Conservation (phyloP, 169 alveolate species). For the Eimeria tenella region DNA sequence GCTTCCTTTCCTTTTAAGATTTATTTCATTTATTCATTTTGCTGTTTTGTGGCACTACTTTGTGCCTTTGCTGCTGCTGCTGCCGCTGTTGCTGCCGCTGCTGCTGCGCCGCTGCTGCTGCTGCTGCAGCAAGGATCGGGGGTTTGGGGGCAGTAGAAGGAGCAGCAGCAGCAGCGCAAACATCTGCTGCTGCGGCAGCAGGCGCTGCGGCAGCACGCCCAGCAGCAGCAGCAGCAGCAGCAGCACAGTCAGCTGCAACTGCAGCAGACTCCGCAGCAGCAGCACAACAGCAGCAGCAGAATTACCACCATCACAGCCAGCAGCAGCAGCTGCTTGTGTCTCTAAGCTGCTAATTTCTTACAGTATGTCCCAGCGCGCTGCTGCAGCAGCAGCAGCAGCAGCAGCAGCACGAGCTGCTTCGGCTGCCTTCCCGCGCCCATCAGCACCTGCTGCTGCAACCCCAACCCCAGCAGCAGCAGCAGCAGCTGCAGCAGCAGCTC, state of each 20-base stretch:
- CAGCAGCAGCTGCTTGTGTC: not conserved
- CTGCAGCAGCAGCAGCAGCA: slow-evolving; percentile 35
- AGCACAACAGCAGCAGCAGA: not conserved
- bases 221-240: not conserved
- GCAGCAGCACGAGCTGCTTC: not conserved
- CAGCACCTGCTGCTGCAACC: not conserved
- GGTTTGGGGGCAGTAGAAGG: not conserved
- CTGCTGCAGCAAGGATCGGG: not conserved
- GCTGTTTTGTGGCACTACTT: not conserved
- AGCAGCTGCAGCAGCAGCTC: slow-evolving; percentile 16
- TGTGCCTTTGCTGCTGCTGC: not conserved
- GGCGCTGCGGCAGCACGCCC: not conserved
- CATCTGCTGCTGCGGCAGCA: not conserved
- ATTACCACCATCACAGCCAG: not conserved
- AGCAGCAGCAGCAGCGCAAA: not conserved
- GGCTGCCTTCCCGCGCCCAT: not conserved
- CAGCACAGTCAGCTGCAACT: not conserved
- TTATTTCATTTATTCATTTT: not conserved
- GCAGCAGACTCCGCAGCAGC: not conserved
- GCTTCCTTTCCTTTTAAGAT: no score
- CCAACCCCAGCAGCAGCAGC: not conserved
- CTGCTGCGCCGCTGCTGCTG: not conserved
- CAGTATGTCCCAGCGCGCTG: not conserved
- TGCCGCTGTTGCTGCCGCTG: not conserved
- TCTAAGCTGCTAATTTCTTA: not conserved